A percentile compares a stretch with the other conserved stretches of the same genome.
phyloP scores from a whole-genome alignment of 345 rosid genomes.

The Linum trigynum region DNA sequence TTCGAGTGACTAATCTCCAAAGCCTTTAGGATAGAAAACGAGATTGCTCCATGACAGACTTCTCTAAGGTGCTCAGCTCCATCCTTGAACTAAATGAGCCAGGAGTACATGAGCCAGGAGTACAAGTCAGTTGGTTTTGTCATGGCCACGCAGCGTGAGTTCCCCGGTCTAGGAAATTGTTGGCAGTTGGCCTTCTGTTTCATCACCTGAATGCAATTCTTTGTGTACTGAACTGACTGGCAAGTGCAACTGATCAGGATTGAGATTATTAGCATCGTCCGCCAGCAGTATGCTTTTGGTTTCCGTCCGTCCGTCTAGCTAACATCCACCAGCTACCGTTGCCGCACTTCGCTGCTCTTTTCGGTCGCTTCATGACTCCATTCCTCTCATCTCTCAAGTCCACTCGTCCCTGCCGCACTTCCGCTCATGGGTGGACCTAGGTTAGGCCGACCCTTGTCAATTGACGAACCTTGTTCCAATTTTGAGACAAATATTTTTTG shows the following conservation, averaged over 20 bases:
- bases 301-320: too few relatives aligned
- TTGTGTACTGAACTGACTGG: slow-evolving; percentile 19
- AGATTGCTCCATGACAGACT: slow-evolving; percentile 48
- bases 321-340: too few relatives aligned
- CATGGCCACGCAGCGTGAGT: slow-evolving; percentile 26
- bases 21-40: slow-evolving; percentile 61
- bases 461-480: too few relatives aligned
- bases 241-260: slow-evolving; percentile 21
- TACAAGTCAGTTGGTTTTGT: slow-evolving; percentile 32
- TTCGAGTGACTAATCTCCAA: slow-evolving; percentile 44
- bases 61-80: slow-evolving; percentile 32
- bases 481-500: too few relatives aligned
- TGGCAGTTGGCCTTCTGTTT: slow-evolving; percentile 22
- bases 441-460: too few relatives aligned
- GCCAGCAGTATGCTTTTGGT: too few relatives aligned
- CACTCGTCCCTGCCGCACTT: too few relatives aligned
- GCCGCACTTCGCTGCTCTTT: too few relatives aligned
- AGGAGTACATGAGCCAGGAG: too few relatives aligned
- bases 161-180: slow-evolving; percentile 25
- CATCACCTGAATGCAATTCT: slow-evolving; percentile 23
- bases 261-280: slow-evolving; percentile 22
- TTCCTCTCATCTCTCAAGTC: too few relatives aligned
- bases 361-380: too few relatives aligned
- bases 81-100: slow-evolving; percentile 20
- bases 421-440: too few relatives aligned